These are phyloP conservation scores for Lanmaoa rubissima DNA, from an alignment of 768 basidiomycete genomes.

Conservation along the genomic window DNA sequence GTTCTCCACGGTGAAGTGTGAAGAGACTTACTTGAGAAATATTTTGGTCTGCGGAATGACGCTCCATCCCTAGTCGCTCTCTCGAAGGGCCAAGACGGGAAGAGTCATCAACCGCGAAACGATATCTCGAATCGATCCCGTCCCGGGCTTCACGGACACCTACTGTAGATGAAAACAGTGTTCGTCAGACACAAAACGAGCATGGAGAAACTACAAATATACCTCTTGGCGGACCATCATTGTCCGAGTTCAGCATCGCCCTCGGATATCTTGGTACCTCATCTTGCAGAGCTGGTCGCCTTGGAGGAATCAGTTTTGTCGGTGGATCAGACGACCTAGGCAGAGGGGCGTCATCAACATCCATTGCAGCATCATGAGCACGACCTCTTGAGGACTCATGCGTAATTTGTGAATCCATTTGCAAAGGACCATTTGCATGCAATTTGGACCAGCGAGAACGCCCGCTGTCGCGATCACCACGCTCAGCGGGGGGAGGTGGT, in stretches of 20 bases:
- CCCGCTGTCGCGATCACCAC: constrained; percentile 15
- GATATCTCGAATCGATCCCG: constrained; percentile 17
- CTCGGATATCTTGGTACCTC: constrained; percentile 36
- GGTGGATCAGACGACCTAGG: constrained; percentile 22
- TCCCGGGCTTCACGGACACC: constrained; percentile 24
- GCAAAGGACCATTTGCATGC: constrained; percentile 9
- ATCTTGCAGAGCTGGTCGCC: constrained; percentile 22
- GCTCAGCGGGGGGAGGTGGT: constrained; percentile 3
- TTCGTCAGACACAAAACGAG: background rate
- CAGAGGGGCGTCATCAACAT: constrained; percentile 27
- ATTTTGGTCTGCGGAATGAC: constrained; percentile 17
- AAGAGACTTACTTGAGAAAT: constrained; percentile 18
- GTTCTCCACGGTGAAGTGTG: background rate
- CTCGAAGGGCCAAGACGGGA: constrained; percentile 16
- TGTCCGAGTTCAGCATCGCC: constrained; percentile 34
- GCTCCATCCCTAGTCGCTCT: constrained; percentile 22
- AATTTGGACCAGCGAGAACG: constrained; percentile 18
- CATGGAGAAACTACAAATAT: background rate
- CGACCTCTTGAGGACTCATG: constrained; percentile 24
- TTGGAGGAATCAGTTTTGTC: constrained; percentile 12
- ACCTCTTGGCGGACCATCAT: constrained; percentile 19
- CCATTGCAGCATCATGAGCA: constrained; percentile 22
- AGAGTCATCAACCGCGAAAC: constrained; percentile 10
- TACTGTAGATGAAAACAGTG: background rate
- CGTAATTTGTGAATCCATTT: constrained; percentile 12